phyloP scores from a whole-genome alignment of 345 rosid genomes.

The Salix udensis region DNA sequence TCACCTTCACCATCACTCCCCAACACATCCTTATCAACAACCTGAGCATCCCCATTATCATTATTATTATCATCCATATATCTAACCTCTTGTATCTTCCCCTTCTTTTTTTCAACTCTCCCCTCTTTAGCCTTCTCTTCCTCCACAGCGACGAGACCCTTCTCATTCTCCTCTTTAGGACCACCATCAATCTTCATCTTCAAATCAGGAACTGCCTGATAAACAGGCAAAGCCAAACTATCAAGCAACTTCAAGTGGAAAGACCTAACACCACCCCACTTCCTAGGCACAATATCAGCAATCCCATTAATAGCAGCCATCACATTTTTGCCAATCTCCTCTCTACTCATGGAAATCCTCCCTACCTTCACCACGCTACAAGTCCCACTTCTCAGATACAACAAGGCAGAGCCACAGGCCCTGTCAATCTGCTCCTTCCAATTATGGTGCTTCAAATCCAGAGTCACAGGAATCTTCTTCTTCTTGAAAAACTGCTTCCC shows the following conservation, averaged over 20 bases:
- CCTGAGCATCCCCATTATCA: conserved; percentile 28
- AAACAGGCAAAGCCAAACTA: conserved; percentile 71
- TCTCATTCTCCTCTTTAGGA: conserved; percentile 7
- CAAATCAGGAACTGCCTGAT: conserved; percentile 66
- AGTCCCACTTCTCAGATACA: conserved; percentile 64
- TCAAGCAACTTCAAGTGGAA: conserved; percentile 64
- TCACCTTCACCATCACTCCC: conserved; percentile 30
- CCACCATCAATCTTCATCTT: conserved; percentile 53
- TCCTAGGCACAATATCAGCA: conserved; percentile 55
- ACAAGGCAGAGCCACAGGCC: conserved; percentile 54
- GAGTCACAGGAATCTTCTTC: conserved; percentile 59
- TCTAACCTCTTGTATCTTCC: conserved; percentile 70
- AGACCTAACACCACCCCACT: conserved; percentile 68
- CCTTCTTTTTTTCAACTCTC: conserved; percentile 47
- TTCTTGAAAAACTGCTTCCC: conserved; percentile 69
- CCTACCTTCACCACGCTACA: conserved; percentile 68
- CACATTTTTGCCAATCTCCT: conserved; percentile 52
- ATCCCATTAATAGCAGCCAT: conserved; percentile 53
- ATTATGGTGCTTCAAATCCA: conserved; percentile 64
- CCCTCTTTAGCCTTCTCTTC: conserved; percentile 13
- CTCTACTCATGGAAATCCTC: conserved; percentile 45
- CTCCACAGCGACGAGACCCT: not conserved
- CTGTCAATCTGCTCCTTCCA: conserved; percentile 77
- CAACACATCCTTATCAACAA: conserved; percentile 10
- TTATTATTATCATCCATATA: conserved; percentile 63